Evolutionary conservation across 2,329 filamentous ascomycete genomes (phyloP).

Genomic region (Aspergillus ochraceoroseus): DNA sequence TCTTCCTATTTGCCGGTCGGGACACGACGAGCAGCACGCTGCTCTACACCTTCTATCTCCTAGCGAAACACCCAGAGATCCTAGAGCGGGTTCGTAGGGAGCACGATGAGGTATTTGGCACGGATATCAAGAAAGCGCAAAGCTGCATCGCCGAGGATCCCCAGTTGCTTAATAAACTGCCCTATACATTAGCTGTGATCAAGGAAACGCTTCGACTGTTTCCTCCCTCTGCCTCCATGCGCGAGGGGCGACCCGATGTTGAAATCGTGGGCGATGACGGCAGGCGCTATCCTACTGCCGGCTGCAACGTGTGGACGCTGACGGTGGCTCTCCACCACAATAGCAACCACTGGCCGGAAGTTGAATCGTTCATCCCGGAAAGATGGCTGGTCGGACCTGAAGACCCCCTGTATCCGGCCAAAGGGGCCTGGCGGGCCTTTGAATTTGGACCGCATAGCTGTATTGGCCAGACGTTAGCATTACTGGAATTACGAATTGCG

Average conservation of each 20-base stretch:
- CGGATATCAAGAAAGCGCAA: slow-evolving; percentile 36
- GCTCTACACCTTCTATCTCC: slow-evolving; percentile 36
- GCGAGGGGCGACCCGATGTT: slow-evolving; percentile 14
- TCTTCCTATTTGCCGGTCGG: slow-evolving; percentile 32
- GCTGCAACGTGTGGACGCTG: slow-evolving; percentile 17
- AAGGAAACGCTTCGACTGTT: slow-evolving; percentile 54
- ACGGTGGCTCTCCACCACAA: slow-evolving; percentile 16
- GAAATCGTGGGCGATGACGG: slow-evolving; percentile 11
- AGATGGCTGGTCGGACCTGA: slow-evolving; percentile 32
- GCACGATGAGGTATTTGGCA: slow-evolving; percentile 50
- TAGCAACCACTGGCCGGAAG: slow-evolving; percentile 18
- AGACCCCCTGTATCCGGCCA: slow-evolving; percentile 23
- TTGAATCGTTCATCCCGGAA: slow-evolving; percentile 33
- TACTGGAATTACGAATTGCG: slow-evolving; percentile 39
- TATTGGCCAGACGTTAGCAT: slow-evolving; percentile 48
- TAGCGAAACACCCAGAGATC: slow-evolving; percentile 33
- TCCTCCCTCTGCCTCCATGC: slow-evolving; percentile 36
- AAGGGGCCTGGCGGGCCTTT: slow-evolving; percentile 48
- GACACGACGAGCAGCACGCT: slow-evolving; percentile 28
- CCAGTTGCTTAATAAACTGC: slow-evolving; percentile 48
- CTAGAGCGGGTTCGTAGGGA: slow-evolving; percentile 44
- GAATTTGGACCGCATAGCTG: slow-evolving; percentile 48
- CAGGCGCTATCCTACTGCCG: slow-evolving; percentile 12
- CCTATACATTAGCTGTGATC: slow-evolving; percentile 52
- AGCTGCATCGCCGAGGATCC: slow-evolving; percentile 42